Evolutionary conservation across 805 yeast genomes (phyloP).

Genomic region (Tetrapisispora nanseiensis): DNA sequence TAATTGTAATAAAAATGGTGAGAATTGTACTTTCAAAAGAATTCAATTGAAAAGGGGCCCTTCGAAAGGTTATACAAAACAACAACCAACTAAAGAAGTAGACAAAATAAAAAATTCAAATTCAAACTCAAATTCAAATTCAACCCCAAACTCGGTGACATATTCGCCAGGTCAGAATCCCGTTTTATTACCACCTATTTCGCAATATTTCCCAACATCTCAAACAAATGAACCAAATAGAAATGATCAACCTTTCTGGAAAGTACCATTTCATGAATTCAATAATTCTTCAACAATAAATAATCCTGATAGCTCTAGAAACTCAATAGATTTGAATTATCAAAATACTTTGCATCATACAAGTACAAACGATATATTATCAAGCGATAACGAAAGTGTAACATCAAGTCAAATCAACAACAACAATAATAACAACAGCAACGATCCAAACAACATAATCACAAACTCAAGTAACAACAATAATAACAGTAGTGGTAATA

Average conservation of each 20-base stretch:
- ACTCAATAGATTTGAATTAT: constrained; percentile 23
- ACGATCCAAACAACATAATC: constrained; percentile 2
- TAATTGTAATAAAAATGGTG: constrained; percentile 52
- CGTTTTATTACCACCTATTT: constrained; percentile 26
- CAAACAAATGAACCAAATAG: constrained; percentile 7
- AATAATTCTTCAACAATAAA: not conserved
- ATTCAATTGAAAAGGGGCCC: constrained; percentile 76
- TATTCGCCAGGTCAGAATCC: constrained; percentile 3
- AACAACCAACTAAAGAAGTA: too few species aligned
- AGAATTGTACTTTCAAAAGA: constrained; percentile 56
- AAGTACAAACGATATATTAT: not conserved
- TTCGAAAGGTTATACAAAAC: constrained; percentile 55
- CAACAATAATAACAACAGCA: not conserved
- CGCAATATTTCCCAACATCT: constrained; percentile 18
- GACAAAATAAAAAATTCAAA: not conserved
- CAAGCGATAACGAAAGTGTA: constrained; percentile 3
- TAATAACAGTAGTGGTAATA: not conserved
- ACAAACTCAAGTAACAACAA: not conserved
- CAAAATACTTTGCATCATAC: not conserved
- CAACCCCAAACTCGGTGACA: not conserved
- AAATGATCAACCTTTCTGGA: constrained; percentile 27
- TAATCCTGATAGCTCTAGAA: constrained; percentile 10
- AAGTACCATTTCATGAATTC: constrained; percentile 29
- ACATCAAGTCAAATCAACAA: not conserved
- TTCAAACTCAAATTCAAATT: not conserved